A percentile compares a stretch with the other conserved stretches of the same genome.
phyloP scores from a whole-genome alignment of 2,329 filamentous ascomycete species.

The Cladosporium sp. region DNA sequence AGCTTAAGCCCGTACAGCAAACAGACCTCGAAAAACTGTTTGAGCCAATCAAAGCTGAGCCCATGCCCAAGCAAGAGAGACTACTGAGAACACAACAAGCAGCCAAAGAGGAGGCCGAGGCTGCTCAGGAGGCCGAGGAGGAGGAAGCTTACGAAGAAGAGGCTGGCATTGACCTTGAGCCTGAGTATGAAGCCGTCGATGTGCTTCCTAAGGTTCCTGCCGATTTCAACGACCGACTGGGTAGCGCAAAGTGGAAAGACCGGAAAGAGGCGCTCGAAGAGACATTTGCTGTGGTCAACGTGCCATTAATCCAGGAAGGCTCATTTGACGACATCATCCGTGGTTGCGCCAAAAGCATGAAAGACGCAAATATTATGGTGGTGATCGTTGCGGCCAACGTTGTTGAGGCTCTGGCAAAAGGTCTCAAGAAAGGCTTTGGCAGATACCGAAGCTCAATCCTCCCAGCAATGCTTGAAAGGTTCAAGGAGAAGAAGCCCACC shows the following conservation, averaged over 20 bases:
- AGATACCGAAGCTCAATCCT: constrained; percentile 80
- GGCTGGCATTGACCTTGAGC: constrained; percentile 65
- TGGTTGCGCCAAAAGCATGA: constrained; percentile 92
- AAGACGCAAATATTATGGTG: constrained; percentile 94
- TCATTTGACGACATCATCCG: constrained; percentile 81
- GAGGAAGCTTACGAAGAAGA: constrained; percentile 56
- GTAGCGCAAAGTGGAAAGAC: constrained; percentile 97
- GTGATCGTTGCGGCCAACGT: constrained; percentile 91
- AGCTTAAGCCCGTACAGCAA: constrained; percentile 93
- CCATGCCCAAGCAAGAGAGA: constrained; percentile 82
- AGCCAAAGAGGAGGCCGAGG: constrained; percentile 66
- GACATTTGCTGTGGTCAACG: constrained; percentile 70
- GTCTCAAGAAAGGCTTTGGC: constrained; percentile 69
- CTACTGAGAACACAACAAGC: constrained; percentile 86
- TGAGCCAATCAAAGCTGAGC: constrained; percentile 85
- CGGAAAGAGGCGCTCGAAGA: constrained; percentile 90
- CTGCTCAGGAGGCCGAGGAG: constrained; percentile 50
- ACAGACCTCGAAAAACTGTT: constrained; percentile 90
- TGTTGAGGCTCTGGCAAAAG: constrained; percentile 83
- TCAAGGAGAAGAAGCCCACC: constrained; percentile 94
- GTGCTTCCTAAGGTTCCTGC: constrained; percentile 75
- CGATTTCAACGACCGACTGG: constrained; percentile 77
- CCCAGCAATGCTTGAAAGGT: constrained; percentile 84
- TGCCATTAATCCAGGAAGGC: constrained; percentile 86
- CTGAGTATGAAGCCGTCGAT: constrained; percentile 74